A percentile compares a stretch with the other conserved stretches of the same genome.
Evolutionary conservation across 306 rosid genomes (phyloP).

Genomic region (Quercus cerris): DNA sequence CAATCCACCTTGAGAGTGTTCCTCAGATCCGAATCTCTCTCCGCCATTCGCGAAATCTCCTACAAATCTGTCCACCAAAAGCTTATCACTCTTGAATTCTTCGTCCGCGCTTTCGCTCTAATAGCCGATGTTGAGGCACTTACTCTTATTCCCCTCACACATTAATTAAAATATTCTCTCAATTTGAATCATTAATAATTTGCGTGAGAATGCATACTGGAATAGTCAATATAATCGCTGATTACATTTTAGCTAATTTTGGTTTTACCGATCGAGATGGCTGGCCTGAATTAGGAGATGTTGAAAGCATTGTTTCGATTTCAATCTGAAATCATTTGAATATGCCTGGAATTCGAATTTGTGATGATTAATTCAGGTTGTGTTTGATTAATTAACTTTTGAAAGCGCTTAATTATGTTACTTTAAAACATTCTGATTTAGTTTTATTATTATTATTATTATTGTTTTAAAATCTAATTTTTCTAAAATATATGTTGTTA

Average conservation of each 20-base stretch:
- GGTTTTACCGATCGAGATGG: neutral
- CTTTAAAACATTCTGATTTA: neutral
- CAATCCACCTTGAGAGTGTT: slow-evolving; percentile 44
- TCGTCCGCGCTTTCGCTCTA: slow-evolving; percentile 66
- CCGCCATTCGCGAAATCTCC: slow-evolving; percentile 37
- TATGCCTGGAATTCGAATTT: neutral
- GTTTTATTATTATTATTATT: neutral
- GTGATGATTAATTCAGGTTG: neutral
- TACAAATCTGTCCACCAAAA: slow-evolving; percentile 51
- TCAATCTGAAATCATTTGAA: neutral
- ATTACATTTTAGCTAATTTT: neutral
- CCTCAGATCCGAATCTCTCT: slow-evolving; percentile 51
- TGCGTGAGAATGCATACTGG: neutral
- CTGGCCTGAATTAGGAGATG: neutral
- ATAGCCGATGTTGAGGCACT: slow-evolving; percentile 67
- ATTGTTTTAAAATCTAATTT: neutral
- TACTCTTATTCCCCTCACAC: neutral
- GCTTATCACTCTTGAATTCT: slow-evolving; percentile 68
- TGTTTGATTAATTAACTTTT: too few species aligned
- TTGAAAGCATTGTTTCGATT: too few species aligned
- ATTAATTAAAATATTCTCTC: neutral
- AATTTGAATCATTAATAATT: neutral
- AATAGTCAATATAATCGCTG: neutral
- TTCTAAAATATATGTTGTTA: neutral
- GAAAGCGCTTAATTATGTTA: neutral